A percentile compares a stretch with the other conserved stretches of the same genome.
These are phyloP conservation scores for Colletotrichum sansevieriae DNA, from an alignment of 2,329 filamentous ascomycete species.

Conservation along the genomic window DNA sequence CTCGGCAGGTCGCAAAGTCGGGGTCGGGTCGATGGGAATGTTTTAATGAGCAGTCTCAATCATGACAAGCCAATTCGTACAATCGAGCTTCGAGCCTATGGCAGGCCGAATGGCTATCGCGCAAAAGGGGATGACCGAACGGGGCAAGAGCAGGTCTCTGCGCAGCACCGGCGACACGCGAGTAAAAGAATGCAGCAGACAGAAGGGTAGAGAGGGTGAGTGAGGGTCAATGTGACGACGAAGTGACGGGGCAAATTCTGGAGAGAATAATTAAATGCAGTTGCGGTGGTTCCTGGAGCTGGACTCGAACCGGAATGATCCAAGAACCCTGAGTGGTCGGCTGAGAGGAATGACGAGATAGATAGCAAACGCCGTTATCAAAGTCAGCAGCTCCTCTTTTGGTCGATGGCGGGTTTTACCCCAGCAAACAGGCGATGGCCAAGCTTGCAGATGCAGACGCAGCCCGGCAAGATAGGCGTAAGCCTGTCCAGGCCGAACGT, in stretches of 20 bases:
- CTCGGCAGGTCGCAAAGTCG: slow-evolving; percentile 9
- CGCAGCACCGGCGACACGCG: slow-evolving; percentile 15
- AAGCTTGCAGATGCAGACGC: slow-evolving; percentile 30
- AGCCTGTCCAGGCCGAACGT: slow-evolving; percentile 27
- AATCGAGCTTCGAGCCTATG: slow-evolving; percentile 30
- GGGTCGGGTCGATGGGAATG: slow-evolving; percentile 31
- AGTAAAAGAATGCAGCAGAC: slow-evolving; percentile 5
- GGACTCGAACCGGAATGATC: slow-evolving; percentile 29
- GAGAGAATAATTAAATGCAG: slow-evolving; percentile 29
- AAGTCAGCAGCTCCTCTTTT: slow-evolving; percentile 39
- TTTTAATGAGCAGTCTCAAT: slow-evolving; percentile 31
- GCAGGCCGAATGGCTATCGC: slow-evolving; percentile 36
- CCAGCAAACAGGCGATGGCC: slow-evolving; percentile 34
- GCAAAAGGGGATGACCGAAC: slow-evolving; percentile 37
- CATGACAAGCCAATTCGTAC: slow-evolving; percentile 40
- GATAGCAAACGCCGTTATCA: slow-evolving; percentile 40
- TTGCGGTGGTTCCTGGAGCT: slow-evolving; percentile 21
- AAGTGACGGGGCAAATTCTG: slow-evolving; percentile 32
- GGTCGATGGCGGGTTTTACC: slow-evolving; percentile 38
- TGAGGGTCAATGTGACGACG: slow-evolving; percentile 30
- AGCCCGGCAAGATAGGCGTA: slow-evolving; percentile 27
- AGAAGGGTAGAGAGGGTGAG: neutral
- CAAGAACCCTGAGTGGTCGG: slow-evolving; percentile 40
- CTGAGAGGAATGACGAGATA: slow-evolving; percentile 39
- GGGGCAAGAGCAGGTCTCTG: slow-evolving; percentile 39